Evolutionary conservation across 345 rosid species (phyloP).

Genomic region (Mallotus nudiflorus): DNA sequence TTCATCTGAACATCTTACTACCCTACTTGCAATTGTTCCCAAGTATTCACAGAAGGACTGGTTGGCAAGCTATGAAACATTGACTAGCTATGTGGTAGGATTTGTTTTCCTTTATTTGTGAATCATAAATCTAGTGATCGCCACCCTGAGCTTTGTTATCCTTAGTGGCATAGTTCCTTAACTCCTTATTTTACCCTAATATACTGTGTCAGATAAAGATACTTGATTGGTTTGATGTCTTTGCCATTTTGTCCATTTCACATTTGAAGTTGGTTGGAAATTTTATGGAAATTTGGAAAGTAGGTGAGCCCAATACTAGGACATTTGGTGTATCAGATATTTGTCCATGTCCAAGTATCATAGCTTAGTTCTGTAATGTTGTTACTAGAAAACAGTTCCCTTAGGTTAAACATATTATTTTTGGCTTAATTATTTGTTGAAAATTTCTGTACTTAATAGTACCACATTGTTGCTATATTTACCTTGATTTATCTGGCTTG

Average conservation of each 20-base stretch:
- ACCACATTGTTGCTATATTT: neutral
- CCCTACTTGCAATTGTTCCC: slow-evolving; percentile 86
- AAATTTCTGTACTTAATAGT: slow-evolving; percentile 1
- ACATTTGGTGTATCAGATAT: neutral
- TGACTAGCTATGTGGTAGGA: slow-evolving; percentile 90
- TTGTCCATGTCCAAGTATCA: neutral
- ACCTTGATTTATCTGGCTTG: slow-evolving; percentile 7
- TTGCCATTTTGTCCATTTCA: neutral
- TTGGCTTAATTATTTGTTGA: slow-evolving; percentile 4
- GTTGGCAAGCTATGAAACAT: slow-evolving; percentile 87
- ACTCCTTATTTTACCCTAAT: too few species aligned
- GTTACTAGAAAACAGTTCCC: slow-evolving; percentile 1
- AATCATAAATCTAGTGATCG: neutral
- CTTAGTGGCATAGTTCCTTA: neutral
- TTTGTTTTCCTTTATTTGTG: slow-evolving; percentile 12
- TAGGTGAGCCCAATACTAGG: neutral
- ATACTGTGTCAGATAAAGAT: neutral
- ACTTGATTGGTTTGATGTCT: neutral
- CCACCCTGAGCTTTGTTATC: slow-evolving; percentile 8
- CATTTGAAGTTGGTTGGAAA: neutral
- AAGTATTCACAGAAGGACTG: slow-evolving; percentile 99
- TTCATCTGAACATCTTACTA: slow-evolving; percentile 74
- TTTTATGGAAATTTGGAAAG: neutral
- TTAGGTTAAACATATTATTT: slow-evolving; percentile 5
- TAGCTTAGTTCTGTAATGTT: neutral